A percentile compares a stretch with the other conserved stretches of the same genome.
phyloP scores from a whole-genome alignment of 2,329 filamentous ascomycete genomes.

The Botrytis byssoidea region DNA sequence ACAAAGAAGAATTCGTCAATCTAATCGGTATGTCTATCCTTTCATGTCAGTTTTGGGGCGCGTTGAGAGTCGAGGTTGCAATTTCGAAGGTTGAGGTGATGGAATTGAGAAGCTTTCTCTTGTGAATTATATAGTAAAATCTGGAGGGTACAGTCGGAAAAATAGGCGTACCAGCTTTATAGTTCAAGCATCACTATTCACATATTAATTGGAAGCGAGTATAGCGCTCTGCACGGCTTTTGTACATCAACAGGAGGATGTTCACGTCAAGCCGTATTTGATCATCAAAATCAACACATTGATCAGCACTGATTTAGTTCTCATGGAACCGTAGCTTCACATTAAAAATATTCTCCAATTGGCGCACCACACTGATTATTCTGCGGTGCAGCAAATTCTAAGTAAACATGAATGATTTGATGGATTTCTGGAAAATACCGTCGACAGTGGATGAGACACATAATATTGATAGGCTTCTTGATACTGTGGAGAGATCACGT shows the following conservation, averaged over 20 bases:
- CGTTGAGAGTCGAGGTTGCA: background rate
- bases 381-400: background rate
- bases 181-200: no score
- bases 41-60: no score
- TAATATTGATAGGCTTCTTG: background rate
- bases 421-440: fast-evolving
- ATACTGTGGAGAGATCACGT: fast-evolving
- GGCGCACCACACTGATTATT: fast-evolving
- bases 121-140: background rate
- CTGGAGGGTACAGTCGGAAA: background rate
- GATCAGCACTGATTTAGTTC: background rate
- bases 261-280: fast-evolving
- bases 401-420: background rate
- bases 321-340: background rate
- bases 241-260: background rate
- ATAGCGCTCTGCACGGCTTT: no score
- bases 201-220: no score
- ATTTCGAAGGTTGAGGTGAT: background rate
- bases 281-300: background rate
- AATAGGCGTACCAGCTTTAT: background rate
- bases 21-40: background rate
- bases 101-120: fast-evolving
- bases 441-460: background rate
- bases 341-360: background rate
- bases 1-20: background rate